Evolutionary conservation across 495 filamentous ascomycete species (phyloP).

Genomic region (Annulohypoxylon moriforme): DNA sequence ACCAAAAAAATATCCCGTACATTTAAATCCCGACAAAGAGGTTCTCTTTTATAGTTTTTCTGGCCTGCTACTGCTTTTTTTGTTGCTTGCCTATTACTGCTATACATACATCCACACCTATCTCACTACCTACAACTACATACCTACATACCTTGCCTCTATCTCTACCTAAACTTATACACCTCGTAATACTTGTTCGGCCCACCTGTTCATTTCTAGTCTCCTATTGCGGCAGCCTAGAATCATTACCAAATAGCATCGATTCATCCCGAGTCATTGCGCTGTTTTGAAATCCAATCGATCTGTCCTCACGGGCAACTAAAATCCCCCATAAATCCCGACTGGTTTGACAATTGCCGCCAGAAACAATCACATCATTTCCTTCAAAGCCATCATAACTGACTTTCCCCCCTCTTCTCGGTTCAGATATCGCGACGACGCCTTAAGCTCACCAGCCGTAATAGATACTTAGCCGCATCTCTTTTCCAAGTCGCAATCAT

Average conservation of each 20-base stretch:
- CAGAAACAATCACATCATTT: constrained; percentile 37
- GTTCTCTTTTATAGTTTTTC: constrained; percentile 24
- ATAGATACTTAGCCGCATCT: constrained; percentile 42
- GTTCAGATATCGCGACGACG: constrained; percentile 35
- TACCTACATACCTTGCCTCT: constrained; percentile 1
- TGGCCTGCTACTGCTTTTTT: constrained; percentile 27
- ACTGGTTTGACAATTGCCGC: constrained; percentile 38
- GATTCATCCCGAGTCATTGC: constrained; percentile 33
- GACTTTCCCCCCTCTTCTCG: constrained; percentile 24
- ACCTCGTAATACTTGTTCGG: constrained; percentile 22
- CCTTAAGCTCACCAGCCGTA: constrained; percentile 33
- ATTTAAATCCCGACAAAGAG: constrained; percentile 34
- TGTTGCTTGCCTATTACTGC: constrained; percentile 1
- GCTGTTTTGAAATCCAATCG: constrained; percentile 39
- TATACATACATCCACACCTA: constrained; percentile 10
- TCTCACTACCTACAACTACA: constrained; percentile 5
- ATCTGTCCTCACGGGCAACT: constrained; percentile 46
- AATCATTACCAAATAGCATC: constrained; percentile 24
- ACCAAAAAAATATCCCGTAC: constrained; percentile 13
- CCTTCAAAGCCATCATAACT: constrained; percentile 34
- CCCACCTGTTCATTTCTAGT: constrained; percentile 42
- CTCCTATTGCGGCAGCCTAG: constrained; percentile 49
- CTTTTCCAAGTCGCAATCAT: constrained; percentile 69
- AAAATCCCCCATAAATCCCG: constrained; percentile 41
- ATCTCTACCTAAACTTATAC: constrained; percentile 14